phyloP scores from a whole-genome alignment of 164 flowering plant genomes.

The Nelumbo lutea region DNA sequence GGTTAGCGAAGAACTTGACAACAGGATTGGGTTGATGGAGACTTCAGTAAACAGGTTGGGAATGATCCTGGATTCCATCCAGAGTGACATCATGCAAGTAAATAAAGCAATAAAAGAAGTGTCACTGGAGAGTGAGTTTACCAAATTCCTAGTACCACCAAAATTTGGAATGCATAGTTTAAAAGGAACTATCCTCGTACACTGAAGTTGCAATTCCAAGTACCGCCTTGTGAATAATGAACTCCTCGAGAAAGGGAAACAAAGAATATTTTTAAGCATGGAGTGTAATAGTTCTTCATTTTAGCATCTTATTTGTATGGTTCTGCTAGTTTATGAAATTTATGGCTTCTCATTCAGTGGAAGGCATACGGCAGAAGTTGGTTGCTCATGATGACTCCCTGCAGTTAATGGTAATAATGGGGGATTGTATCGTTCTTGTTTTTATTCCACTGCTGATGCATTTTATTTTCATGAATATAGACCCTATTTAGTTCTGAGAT shows the following conservation, averaged over 20 bases:
- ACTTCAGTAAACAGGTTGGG: conserved; percentile 65
- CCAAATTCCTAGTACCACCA: background rate
- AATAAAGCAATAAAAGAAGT: conserved; percentile 76
- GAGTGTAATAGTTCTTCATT: background rate
- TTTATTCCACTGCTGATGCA: background rate
- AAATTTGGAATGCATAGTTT: background rate
- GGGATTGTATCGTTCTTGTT: conserved; percentile 5
- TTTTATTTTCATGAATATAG: background rate
- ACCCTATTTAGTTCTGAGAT: conserved; percentile 13
- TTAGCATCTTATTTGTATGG: background rate
- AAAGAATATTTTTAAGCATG: background rate
- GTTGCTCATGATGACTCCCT: conserved; percentile 46
- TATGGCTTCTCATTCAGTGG: conserved; percentile 43
- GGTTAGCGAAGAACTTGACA: conserved; percentile 71
- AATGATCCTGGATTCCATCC: conserved; percentile 81
- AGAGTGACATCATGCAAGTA: conserved; percentile 82
- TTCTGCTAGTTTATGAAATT: conserved; percentile 1
- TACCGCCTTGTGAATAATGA: no score
- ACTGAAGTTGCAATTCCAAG: no score
- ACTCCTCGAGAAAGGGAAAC: background rate
- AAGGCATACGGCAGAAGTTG: conserved; percentile 66
- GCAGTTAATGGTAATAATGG: conserved; percentile 59
- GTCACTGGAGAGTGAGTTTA: conserved; percentile 60
- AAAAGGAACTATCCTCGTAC: no score
- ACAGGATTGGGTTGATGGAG: conserved; percentile 69